These are phyloP conservation scores for Geranomyces michiganensis DNA, from an alignment of 192 early-diverging fungal genomes.

Conservation along the genomic window DNA sequence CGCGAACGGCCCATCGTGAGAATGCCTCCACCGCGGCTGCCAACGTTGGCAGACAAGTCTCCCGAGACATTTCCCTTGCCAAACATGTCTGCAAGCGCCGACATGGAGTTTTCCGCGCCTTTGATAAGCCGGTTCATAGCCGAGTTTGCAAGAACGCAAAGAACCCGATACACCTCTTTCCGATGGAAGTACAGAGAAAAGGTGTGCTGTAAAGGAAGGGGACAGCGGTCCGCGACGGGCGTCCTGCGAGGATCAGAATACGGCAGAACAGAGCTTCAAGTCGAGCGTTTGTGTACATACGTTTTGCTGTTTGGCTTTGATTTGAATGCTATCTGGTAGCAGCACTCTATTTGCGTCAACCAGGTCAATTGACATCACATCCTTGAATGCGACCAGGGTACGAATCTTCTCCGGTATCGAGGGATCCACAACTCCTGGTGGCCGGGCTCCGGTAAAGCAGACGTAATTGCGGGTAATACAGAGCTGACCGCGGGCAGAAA, in stretches of 20 bases:
- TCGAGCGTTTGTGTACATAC: slow-evolving; percentile 19
- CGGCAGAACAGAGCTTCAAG: background rate
- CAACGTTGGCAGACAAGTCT: slow-evolving; percentile 51
- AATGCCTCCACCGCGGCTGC: slow-evolving; percentile 45
- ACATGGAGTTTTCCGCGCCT: slow-evolving; percentile 57
- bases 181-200: slow-evolving; percentile 56
- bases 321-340: slow-evolving; percentile 49
- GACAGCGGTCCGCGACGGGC: no score
- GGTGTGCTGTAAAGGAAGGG: slow-evolving; percentile 30
- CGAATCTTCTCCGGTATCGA: background rate
- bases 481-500: slow-evolving; percentile 44
- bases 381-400: slow-evolving; percentile 38
- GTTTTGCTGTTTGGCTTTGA: slow-evolving; percentile 38
- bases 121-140: slow-evolving; percentile 63
- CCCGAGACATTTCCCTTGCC: slow-evolving; percentile 57
- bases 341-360: slow-evolving; percentile 47
- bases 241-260: background rate
- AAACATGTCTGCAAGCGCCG: slow-evolving; percentile 58
- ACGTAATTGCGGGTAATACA: slow-evolving; percentile 48
- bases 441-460: slow-evolving; percentile 33
- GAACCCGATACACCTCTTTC: slow-evolving; percentile 53
- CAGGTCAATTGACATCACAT: slow-evolving; percentile 46
- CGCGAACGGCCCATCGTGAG: slow-evolving; percentile 44
- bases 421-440: background rate
- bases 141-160: slow-evolving; percentile 48